A percentile compares a stretch with the other conserved stretches of the same genome.
These are phyloP conservation scores for Beauveria brongniartii DNA, from an alignment of 2,329 filamentous ascomycete genomes.

Conservation along the genomic window DNA sequence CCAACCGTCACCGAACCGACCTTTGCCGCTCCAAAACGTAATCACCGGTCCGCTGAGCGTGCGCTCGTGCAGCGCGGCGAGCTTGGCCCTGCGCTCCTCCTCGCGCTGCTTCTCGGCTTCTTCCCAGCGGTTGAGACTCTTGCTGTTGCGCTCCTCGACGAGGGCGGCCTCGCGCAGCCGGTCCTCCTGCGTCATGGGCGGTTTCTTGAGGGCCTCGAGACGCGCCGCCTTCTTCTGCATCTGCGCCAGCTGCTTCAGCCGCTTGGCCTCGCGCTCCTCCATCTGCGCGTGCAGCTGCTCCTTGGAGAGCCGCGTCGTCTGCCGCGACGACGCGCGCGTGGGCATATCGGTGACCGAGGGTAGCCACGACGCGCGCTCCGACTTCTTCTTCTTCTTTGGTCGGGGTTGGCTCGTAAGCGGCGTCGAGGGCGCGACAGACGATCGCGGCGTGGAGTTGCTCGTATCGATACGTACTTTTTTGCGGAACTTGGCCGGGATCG, in stretches of 20 bases:
- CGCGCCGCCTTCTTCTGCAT: slow-evolving; percentile 63
- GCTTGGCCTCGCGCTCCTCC: slow-evolving; percentile 61
- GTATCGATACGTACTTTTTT: slow-evolving; percentile 71
- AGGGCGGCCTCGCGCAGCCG: slow-evolving; percentile 72
- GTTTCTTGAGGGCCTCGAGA: slow-evolving; percentile 66
- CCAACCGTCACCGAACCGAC: slow-evolving; percentile 70
- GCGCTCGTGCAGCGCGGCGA: slow-evolving; percentile 81
- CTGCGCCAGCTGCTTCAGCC: slow-evolving; percentile 60
- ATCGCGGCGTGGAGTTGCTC: slow-evolving; percentile 18
- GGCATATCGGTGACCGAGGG: slow-evolving; percentile 46
- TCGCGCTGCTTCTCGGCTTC: slow-evolving; percentile 83
- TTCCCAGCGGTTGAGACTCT: slow-evolving; percentile 89
- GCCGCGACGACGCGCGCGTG: slow-evolving; percentile 49
- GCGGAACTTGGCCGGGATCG: slow-evolving; percentile 59
- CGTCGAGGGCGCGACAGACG: slow-evolving; percentile 25
- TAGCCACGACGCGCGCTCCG: slow-evolving; percentile 51
- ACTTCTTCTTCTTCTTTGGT: slow-evolving; percentile 55
- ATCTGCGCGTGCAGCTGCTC: slow-evolving; percentile 62
- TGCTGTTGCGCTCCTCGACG: slow-evolving; percentile 79
- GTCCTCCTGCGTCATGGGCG: slow-evolving; percentile 79
- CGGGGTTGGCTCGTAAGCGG: slow-evolving; percentile 33
- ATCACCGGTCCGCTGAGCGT: slow-evolving; percentile 84
- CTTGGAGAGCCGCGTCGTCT: slow-evolving; percentile 51
- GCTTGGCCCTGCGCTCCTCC: slow-evolving; percentile 70
- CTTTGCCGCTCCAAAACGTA: slow-evolving; percentile 88